A percentile compares a stretch with the other conserved stretches of the same genome.
Conservation (phyloP, 257 asterid species). For the Ilex aquifolium region DNA sequence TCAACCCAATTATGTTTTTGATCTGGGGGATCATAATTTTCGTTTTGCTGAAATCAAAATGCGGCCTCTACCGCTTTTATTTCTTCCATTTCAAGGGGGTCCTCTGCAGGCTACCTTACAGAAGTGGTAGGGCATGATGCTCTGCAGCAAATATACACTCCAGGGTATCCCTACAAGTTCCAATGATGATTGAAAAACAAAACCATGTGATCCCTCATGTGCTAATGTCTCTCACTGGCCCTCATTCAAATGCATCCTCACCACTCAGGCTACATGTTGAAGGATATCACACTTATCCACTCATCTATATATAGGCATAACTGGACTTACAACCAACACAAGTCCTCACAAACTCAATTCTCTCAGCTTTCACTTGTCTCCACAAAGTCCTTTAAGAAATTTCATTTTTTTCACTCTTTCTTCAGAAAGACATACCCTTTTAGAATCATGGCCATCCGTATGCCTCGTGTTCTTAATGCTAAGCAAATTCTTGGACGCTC, state of each 20-base stretch:
- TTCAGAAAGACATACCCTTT: neutral
- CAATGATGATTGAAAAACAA: neutral
- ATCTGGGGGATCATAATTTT: too few species aligned
- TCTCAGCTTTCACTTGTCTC: too few species aligned
- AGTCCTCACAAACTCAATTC: neutral
- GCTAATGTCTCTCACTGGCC: neutral
- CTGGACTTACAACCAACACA: neutral
- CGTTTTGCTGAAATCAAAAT: too few species aligned
- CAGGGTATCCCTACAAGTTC: neutral
- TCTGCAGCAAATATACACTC: neutral
- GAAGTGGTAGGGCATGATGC: neutral
- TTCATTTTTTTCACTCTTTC: neutral
- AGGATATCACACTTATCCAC: neutral
- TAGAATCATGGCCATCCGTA: neutral
- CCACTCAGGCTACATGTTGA: too few species aligned
- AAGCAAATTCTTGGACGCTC: neutral
- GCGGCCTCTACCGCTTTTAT: too few species aligned
- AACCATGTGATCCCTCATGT: neutral
- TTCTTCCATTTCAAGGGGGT: neutral
- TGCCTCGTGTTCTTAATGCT: neutral
- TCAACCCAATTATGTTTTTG: too few species aligned
- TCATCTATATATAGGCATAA: neutral
- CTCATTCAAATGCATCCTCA: neutral
- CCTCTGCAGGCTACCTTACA: neutral
- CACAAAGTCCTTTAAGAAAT: neutral